Evolutionary conservation across 192 early-diverging fungal species (phyloP).

Genomic region (Gryganskiella cystojenkinii): DNA sequence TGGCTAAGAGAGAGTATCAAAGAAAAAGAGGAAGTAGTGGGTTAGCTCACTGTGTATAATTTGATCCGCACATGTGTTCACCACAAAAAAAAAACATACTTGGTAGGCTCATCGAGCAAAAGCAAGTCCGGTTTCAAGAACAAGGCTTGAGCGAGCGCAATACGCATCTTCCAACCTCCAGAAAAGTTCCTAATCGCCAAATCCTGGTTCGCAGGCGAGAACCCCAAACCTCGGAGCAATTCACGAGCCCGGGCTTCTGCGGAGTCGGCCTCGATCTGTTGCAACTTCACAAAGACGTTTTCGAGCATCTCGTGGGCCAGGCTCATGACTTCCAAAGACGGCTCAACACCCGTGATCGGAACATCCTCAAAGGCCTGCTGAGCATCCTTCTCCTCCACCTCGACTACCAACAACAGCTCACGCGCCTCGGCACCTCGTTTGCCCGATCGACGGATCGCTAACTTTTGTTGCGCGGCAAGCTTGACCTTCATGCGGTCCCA

Average conservation of each 20-base stretch:
- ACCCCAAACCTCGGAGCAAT: constrained; percentile 82
- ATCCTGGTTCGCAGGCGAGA: constrained; percentile 69
- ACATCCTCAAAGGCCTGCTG: constrained; percentile 46
- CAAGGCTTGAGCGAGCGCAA: constrained; percentile 87
- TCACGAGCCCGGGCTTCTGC: constrained; percentile 73
- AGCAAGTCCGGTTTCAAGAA: constrained; percentile 86
- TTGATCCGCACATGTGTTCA: background rate
- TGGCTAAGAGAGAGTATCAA: constrained; percentile 58
- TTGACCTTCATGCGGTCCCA: constrained; percentile 54
- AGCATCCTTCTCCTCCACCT: constrained; percentile 46
- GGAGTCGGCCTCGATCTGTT: constrained; percentile 70
- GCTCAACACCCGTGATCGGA: constrained; percentile 39
- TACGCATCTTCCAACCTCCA: constrained; percentile 93
- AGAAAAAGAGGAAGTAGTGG: background rate
- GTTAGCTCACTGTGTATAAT: background rate
- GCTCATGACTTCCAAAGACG: constrained; percentile 62
- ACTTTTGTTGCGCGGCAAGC: constrained; percentile 62
- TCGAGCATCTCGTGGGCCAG: constrained; percentile 68
- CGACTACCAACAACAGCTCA: constrained; percentile 58
- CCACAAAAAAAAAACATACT: constrained; percentile 54
- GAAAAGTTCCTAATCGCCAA: constrained; percentile 75
- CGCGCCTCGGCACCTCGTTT: constrained; percentile 72
- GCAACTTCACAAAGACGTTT: constrained; percentile 66
- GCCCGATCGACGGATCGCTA: constrained; percentile 74
- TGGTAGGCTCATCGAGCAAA: constrained; percentile 84